Base-by-base conservation (phyloP, 768 basidiomycete species). In the Lentinula lateritia region DNA sequence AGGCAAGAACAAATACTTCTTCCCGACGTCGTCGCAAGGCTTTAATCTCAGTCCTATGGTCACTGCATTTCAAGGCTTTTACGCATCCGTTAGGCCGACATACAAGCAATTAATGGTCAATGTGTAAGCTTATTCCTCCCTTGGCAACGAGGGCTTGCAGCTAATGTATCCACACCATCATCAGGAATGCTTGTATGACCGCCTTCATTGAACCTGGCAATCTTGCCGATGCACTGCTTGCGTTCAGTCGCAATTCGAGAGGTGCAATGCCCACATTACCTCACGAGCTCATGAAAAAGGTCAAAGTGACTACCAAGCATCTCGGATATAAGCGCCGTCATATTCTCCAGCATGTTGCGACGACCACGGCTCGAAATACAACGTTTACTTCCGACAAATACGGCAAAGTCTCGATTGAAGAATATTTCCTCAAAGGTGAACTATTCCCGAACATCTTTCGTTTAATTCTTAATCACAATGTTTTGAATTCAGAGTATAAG, bases 371-470 rank as follows among this genome's bases (percentile, higher is more conserved):
- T 0, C 71, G 71, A 12, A 70, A 74, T 23, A 76, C 77, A 0
- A 69, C 61, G 9, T 89, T 89, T 64, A 63, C 74, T 5, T 84
- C 80, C 59, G 75, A 78, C 8, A 83, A 87, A 66, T 67, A 79
- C 39, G 84, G 81, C 2, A 71, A 61, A 36, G 74, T 89, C 10
- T 80, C 83, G 0, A 85, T 93, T 2, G 82, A 85, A 63, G 67
- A 84, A 1, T 92, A 84, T 66, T 92, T 91, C 70, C 66, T 72
- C 41, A 74, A 66, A 65, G 88, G 90, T 92, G 67, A 61, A 83
- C 71, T 10, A 46, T 48, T n/a, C 46, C 46, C 28, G 7, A 20
- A 6, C 1, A 20, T 54, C 42, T 41, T 32, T 38, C 28, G 5
- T 13, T 23, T 23, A 13, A 45, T n/a, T 18, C 12, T 15, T 48